Conservation (phyloP, 176 grass and related monocot genomes). For the Neostapfia colusana region DNA sequence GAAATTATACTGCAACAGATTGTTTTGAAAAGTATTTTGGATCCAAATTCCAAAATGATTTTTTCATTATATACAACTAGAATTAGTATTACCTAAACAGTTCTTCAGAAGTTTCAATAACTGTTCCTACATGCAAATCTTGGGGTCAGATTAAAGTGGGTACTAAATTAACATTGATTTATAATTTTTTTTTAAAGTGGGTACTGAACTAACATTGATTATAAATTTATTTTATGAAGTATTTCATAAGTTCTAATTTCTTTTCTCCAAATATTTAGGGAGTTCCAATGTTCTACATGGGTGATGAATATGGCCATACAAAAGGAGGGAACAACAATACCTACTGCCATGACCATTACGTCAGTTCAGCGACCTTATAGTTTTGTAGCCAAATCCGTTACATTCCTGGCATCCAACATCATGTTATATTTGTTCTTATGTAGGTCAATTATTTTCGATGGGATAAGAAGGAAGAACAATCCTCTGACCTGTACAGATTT, state of each 20-base stretch:
- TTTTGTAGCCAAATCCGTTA: background rate
- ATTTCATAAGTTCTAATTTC: conserved; percentile 27
- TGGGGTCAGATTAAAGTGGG: background rate
- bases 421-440: conserved; percentile 21
- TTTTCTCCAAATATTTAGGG: conserved; percentile 50
- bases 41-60: background rate
- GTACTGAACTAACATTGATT: background rate
- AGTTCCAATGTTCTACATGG: conserved; percentile 98
- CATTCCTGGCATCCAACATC: conserved; percentile 7
- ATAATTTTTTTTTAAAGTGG: conserved; percentile 7
- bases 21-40: background rate
- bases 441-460: conserved; percentile 93
- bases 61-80: background rate
- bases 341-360: conserved; percentile 91
- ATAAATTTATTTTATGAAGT: background rate
- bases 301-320: conserved; percentile 93
- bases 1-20: background rate
- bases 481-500: conserved; percentile 68
- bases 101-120: background rate
- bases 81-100: background rate
- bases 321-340: conserved; percentile 99
- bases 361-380: conserved; percentile 23
- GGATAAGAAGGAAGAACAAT: conserved; percentile 75
- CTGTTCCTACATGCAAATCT: background rate
- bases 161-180: background rate